These are phyloP conservation scores for Coemansia sp. DNA, from an alignment of 192 early-diverging fungal species.

Conservation along the genomic window DNA sequence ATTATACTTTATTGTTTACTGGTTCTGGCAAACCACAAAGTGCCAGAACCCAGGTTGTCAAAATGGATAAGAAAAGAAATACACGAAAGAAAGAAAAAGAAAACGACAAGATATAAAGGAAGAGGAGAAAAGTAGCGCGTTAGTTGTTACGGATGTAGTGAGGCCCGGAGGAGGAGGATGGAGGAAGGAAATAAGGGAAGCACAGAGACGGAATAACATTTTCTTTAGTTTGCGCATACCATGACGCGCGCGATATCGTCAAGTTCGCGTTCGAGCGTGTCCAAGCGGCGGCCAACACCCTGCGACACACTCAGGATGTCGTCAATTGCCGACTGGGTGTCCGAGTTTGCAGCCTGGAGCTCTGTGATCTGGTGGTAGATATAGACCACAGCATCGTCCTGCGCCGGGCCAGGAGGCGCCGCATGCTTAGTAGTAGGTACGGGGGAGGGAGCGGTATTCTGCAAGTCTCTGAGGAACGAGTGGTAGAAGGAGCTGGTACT, in stretches of 20 bases:
- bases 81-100: not conserved
- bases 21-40: not conserved
- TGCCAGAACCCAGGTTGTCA: not conserved
- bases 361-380: slow-evolving; percentile 31
- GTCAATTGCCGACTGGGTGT: slow-evolving; percentile 43
- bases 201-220: not conserved
- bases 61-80: not conserved
- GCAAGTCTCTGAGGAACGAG: slow-evolving; percentile 41
- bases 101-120: not conserved
- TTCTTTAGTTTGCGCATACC: slow-evolving; percentile 38
- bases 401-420: not conserved
- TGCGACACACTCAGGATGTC: slow-evolving; percentile 51
- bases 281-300: slow-evolving; percentile 51
- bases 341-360: slow-evolving; percentile 28
- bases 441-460: not conserved
- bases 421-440: not conserved
- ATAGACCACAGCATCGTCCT: slow-evolving; percentile 18
- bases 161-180: not conserved
- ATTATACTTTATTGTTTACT: not conserved
- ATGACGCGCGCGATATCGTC: slow-evolving; percentile 51
- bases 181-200: not conserved
- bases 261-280: slow-evolving; percentile 50
- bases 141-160: not conserved
- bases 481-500: slow-evolving; percentile 41
- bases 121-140: not conserved